phyloP scores from a whole-genome alignment of 176 grass and related monocot species.

The Thalia dealbata region DNA sequence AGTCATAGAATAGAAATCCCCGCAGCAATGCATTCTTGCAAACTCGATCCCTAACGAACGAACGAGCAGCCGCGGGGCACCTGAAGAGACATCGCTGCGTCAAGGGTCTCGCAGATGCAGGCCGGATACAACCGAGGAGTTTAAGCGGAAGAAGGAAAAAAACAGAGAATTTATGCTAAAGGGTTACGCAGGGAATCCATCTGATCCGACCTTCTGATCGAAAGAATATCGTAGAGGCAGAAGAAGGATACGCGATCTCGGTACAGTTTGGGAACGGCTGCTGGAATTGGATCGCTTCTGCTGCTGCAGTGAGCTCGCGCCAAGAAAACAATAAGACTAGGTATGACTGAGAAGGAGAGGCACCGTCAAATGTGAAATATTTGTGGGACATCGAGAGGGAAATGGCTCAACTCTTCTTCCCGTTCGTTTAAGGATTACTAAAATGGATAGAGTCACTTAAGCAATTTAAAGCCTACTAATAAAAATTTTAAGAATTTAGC shows the following conservation, averaged over 20 bases:
- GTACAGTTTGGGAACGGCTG: neutral
- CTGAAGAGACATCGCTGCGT: constrained; percentile 95
- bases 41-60: neutral
- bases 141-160: neutral
- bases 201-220: neutral
- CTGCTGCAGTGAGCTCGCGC: neutral
- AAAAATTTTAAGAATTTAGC: no score
- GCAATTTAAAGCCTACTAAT: no score
- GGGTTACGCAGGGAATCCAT: neutral
- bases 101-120: constrained; percentile 85
- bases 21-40: neutral
- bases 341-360: neutral
- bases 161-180: neutral
- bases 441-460: no score
- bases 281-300: neutral
- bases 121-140: constrained; percentile 69
- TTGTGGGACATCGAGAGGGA: no score
- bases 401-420: no score
- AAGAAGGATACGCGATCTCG: neutral
- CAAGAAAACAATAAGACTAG: neutral
- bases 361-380: no score
- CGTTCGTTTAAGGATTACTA: no score
- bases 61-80: constrained; percentile 10
- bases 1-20: neutral
- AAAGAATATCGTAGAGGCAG: neutral